Conservation (phyloP, 139 green algal species). For the Spirogloea muscicola region DNA sequence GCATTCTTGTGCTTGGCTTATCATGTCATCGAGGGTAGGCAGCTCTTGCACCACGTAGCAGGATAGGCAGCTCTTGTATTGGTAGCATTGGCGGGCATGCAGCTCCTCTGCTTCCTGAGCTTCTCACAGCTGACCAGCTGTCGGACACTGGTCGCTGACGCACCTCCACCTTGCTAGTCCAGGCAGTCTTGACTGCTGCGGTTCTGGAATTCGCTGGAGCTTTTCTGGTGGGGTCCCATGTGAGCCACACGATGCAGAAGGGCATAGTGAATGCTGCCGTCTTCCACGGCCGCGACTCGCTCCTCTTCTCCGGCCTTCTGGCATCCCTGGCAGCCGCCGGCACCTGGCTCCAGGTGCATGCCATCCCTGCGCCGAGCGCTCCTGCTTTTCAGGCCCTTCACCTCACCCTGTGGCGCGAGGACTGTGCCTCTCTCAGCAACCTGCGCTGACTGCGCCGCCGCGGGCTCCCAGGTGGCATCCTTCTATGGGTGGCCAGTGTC, state of each 20-base stretch:
- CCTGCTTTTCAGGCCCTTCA: not conserved
- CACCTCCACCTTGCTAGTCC: no score
- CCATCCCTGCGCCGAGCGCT: no score
- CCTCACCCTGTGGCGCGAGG: not conserved
- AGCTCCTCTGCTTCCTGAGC: no score
- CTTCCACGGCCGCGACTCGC: not conserved
- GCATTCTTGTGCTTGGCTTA: no score
- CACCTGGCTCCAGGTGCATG: conserved; percentile 26
- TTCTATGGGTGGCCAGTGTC: conserved; percentile 34
- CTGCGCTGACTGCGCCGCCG: not conserved
- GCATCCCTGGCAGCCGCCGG: conserved; percentile 18
- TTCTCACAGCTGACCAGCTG: no score
- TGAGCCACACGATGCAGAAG: conserved; percentile 41
- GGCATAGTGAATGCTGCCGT: conserved; percentile 14
- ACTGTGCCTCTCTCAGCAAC: not conserved
- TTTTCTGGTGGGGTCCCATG: conserved; percentile 39
- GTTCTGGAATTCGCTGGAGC: conserved; percentile 37
- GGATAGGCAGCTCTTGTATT: no score
- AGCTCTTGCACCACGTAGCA: no score
- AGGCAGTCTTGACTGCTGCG: conserved; percentile 27
- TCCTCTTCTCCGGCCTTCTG: conserved; percentile 30
- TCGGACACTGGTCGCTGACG: no score
- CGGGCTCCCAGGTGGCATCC: conserved; percentile 14
- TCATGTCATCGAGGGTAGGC: no score
- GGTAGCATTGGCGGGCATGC: no score